Evolutionary conservation across 2,329 filamentous ascomycete species (phyloP).

Genomic region (Talaromyces rugulosus): DNA sequence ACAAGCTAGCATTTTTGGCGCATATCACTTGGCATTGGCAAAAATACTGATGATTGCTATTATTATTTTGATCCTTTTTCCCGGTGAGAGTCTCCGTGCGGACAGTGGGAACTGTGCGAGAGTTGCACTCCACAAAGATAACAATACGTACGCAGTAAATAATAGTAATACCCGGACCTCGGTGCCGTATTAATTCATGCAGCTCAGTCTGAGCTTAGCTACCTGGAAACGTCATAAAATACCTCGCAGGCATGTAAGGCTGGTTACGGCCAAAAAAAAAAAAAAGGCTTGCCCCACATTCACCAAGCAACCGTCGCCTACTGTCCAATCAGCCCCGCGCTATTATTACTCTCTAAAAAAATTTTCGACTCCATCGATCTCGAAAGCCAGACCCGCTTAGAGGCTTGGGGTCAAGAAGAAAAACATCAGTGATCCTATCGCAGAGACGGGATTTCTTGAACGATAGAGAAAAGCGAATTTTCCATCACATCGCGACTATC

Average conservation of each 20-base stretch:
- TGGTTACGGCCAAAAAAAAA: background rate
- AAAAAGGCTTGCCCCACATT: background rate
- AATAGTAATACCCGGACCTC: no score
- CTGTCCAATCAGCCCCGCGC: constrained; percentile 17
- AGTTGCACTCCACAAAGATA: background rate
- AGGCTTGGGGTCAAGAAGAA: background rate
- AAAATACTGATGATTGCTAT: background rate
- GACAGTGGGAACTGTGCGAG: no score
- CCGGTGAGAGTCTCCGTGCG: background rate
- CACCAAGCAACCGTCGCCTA: background rate
- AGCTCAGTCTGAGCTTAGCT: background rate
- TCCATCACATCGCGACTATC: no score
- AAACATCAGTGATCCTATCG: background rate
- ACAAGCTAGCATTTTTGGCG: background rate
- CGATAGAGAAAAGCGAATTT: background rate
- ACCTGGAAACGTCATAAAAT: constrained; percentile 29
- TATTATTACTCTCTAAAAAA: constrained; percentile 1
- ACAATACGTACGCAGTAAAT: background rate
- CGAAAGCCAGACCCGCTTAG: background rate
- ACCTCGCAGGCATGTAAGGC: constrained; percentile 10
- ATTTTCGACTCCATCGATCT: background rate
- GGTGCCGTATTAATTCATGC: no score
- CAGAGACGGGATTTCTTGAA: background rate
- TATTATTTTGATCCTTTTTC: background rate
- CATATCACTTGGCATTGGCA: background rate